phyloP scores from a whole-genome alignment of 139 green algal species.

The Gonium pectorale region DNA sequence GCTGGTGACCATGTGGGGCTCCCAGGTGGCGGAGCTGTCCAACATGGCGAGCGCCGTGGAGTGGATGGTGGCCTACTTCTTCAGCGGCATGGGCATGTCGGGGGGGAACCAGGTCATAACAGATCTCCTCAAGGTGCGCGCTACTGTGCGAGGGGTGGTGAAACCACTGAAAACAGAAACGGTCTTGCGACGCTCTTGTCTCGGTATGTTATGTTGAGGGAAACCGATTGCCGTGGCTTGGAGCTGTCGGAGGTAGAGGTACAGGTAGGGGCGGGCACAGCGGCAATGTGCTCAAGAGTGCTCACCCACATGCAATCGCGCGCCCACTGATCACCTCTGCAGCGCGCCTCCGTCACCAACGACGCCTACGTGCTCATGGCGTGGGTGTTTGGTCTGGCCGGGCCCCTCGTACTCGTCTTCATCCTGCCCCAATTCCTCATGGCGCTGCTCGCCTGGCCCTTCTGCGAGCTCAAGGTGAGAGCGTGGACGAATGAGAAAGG shows the following conservation, averaged over 20 bases:
- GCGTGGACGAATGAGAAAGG: background rate
- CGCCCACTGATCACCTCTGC: background rate
- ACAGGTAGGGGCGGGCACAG: background rate
- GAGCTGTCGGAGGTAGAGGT: no score
- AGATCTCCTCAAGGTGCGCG: background rate
- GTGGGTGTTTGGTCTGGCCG: slow-evolving; percentile 23
- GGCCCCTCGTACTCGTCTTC: slow-evolving; percentile 37
- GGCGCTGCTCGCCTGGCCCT: slow-evolving; percentile 19
- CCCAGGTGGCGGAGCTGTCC: background rate
- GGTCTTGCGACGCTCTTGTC: background rate
- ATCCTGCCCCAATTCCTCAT: slow-evolving; percentile 37
- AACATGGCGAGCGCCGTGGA: background rate
- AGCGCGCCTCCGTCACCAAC: background rate
- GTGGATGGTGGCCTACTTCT: slow-evolving; percentile 20
- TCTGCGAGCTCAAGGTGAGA: slow-evolving; percentile 16
- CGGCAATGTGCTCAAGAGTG: background rate
- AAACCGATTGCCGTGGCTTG: no score
- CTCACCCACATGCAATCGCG: background rate
- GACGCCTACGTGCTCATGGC: slow-evolving; percentile 25
- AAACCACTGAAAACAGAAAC: background rate
- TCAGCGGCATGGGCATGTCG: background rate
- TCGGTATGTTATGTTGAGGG: no score
- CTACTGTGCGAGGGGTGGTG: background rate
- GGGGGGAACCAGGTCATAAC: background rate
- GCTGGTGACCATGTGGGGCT: slow-evolving; percentile 43